Evolutionary conservation across 257 asterid genomes (phyloP).

Genomic region (Leptodermis oblonga): DNA sequence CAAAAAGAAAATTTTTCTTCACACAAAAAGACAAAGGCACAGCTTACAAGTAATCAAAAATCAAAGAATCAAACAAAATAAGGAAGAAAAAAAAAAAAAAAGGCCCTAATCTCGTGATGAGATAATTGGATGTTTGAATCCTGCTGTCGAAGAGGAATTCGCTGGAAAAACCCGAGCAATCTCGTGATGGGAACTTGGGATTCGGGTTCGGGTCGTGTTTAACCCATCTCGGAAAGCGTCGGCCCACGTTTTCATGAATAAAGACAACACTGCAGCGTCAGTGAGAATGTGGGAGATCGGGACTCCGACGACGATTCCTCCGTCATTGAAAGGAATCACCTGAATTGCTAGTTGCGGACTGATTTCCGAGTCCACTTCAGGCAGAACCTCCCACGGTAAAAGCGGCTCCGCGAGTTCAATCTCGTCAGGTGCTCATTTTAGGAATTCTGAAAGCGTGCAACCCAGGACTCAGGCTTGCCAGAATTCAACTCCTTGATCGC

Average conservation of each 20-base stretch:
- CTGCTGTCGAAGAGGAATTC: too few relatives aligned
- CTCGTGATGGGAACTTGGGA: too few relatives aligned
- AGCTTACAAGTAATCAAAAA: too few relatives aligned
- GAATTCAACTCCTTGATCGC: constrained; percentile 24
- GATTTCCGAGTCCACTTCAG: not conserved
- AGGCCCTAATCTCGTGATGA: constrained; percentile 8
- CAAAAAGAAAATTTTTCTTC: too few relatives aligned
- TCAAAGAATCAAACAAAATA: too few relatives aligned
- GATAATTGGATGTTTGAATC: not conserved
- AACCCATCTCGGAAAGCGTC: not conserved
- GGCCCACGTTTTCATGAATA: constrained; percentile 19
- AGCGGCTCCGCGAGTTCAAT: not conserved
- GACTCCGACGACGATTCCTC: constrained; percentile 13
- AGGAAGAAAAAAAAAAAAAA: too few relatives aligned
- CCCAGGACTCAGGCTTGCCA: constrained; percentile 8
- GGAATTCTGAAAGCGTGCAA: not conserved
- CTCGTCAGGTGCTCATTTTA: not conserved
- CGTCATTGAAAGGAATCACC: constrained; percentile 16
- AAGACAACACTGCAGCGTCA: not conserved
- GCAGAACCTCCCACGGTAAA: constrained; percentile 11
- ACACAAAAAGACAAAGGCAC: too few relatives aligned
- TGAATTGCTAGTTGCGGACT: constrained; percentile 14
- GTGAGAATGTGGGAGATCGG: constrained; percentile 15
- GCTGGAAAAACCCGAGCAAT: too few relatives aligned
- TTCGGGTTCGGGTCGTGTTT: too few relatives aligned